Evolutionary conservation across 2,329 filamentous ascomycete genomes (phyloP), one percentile per base, ranked within the genome.

Genomic region (Pestalotiopsis sp.): DNA sequence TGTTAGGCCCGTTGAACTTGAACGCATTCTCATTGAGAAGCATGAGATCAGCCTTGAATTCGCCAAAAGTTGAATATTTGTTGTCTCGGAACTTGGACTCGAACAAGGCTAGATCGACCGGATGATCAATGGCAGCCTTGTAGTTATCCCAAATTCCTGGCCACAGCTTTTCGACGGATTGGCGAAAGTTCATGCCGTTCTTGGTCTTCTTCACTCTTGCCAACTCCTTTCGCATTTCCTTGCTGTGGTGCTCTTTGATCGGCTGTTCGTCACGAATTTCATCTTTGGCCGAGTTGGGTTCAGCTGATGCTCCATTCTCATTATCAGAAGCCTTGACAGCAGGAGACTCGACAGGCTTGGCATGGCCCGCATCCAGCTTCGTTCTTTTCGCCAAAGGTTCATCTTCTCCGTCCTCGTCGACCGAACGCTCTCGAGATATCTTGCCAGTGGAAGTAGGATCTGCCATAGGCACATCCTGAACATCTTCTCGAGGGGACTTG

Each of bases 191-290:
- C 6, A 82, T 82, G 1, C 95, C 93, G 69, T 91, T 89, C 78
- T 95, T 94, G 61, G 93, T 95, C 81, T 97, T 96, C 83, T 97
- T 97, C 68, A 95, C 86, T 66, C 91, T 90, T 39, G 90, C 91
- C 65, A 95, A 82, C 39, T 91, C 86, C 70, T 90, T 88, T 41
- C 91, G 73, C n/a, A 79, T 73, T 68, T 76, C 74, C 66, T 71
- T 76, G 68, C 74, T 77, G 58, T 80, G 77, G 36, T 74, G 77
- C 2, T 73, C 71, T 1, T 77, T 77, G 20, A 94, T 87, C 1
- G 83, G 78, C 62, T 84, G 81, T 65, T 80, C 78, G 73, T 85
- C 82, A 1, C 83, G 80, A 3, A 81, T 79, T 0, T 70, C 68
- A 56, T 71, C 71, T 62, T 77, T 72, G 60, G 62, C 69, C 67